These are phyloP conservation scores for Apiospora marii DNA, from an alignment of 2,329 filamentous ascomycete genomes.

Conservation along the genomic window DNA sequence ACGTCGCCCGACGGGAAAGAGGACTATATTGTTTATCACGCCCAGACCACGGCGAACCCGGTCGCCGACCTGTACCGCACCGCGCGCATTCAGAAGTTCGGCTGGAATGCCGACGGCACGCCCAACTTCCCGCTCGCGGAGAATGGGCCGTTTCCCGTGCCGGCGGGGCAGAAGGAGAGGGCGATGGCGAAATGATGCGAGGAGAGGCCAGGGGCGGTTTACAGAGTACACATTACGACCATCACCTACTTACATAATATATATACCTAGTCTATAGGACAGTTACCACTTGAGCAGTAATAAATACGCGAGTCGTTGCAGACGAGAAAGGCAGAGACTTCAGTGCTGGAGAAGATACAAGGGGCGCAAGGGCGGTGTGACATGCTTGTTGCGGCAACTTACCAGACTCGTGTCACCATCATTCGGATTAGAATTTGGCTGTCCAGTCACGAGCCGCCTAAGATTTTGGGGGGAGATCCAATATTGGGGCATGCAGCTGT, in stretches of 20 bases:
- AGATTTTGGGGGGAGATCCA: neutral
- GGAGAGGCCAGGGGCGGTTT: neutral
- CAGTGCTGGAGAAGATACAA: neutral
- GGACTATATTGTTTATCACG: conserved; percentile 47
- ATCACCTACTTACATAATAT: neutral
- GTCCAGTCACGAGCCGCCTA: neutral
- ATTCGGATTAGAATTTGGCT: neutral
- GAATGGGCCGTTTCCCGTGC: conserved; percentile 42
- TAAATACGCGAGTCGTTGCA: neutral
- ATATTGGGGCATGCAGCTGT: neutral
- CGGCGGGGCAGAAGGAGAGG: neutral
- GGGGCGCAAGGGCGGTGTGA: neutral
- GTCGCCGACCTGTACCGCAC: conserved; percentile 43
- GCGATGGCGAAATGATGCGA: neutral
- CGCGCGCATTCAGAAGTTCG: conserved; percentile 43
- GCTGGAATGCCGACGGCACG: conserved; percentile 45
- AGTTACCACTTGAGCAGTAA: neutral
- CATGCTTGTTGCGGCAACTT: neutral
- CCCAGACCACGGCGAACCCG: conserved; percentile 44
- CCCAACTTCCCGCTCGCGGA: conserved; percentile 44
- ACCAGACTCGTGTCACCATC: neutral
- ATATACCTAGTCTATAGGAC: neutral
- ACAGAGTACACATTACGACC: too few relatives aligned
- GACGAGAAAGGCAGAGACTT: neutral
- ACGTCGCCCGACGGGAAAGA: conserved; percentile 44